A percentile compares a stretch with the other conserved stretches of the same genome.
Conservation (phyloP, 495 filamentous ascomycete genomes). For the Penicillium simplicissimum region DNA sequence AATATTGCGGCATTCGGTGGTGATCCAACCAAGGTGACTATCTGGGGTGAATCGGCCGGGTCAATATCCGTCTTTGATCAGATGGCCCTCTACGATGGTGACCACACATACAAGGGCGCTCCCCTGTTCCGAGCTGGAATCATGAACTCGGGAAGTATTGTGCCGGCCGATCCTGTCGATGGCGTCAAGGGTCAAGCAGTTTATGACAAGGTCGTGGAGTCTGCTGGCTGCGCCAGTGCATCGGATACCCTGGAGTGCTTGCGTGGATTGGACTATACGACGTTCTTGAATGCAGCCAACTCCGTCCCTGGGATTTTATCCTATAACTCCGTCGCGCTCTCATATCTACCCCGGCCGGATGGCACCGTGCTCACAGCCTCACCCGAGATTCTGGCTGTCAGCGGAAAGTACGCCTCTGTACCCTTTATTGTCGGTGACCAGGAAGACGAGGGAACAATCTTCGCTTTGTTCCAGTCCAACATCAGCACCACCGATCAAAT, state of each 20-base stretch:
- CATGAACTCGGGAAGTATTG: constrained; percentile 69
- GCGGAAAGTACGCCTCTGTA: constrained; percentile 57
- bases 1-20: constrained; percentile 60
- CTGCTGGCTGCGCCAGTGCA: constrained; percentile 58
- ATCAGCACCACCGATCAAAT: constrained; percentile 58
- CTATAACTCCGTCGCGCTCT: constrained; percentile 63
- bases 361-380: constrained; percentile 55
- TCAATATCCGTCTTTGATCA: constrained; percentile 72
- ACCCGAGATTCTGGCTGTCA: constrained; percentile 51
- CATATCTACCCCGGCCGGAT: constrained; percentile 67
- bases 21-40: constrained; percentile 63
- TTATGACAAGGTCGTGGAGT: constrained; percentile 61
- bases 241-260: constrained; percentile 64
- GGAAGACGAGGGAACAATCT: constrained; percentile 64
- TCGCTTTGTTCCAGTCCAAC: constrained; percentile 64
- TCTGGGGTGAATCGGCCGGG: constrained; percentile 75
- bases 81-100: constrained; percentile 66
- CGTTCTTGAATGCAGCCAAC: constrained; percentile 64
- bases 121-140: constrained; percentile 69
- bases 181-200: constrained; percentile 61
- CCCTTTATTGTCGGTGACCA: constrained; percentile 61
- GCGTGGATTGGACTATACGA: constrained; percentile 56
- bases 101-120: constrained; percentile 68
- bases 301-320: constrained; percentile 64
- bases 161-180: constrained; percentile 65